Percentiles rank a stretch among this genome's conserved stretches.
These are phyloP conservation scores for Mycena epipterygia DNA, from an alignment of 768 basidiomycete species.

Conservation along the genomic window DNA sequence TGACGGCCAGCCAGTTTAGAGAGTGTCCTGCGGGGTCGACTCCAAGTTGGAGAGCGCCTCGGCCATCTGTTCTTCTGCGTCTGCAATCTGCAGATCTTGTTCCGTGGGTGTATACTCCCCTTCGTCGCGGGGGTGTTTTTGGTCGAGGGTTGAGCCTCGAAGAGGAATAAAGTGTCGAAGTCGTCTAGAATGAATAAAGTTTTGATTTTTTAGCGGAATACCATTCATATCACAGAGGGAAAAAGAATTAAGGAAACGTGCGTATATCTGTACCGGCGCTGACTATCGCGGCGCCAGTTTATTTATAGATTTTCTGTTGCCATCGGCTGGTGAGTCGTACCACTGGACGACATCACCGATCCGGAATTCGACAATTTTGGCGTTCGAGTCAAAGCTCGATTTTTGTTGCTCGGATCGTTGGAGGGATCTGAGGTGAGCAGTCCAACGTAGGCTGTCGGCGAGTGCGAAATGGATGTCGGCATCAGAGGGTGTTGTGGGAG, in stretches of 20 bases:
- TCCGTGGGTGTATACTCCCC: conserved; percentile 25
- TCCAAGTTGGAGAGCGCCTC: background rate
- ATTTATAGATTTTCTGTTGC: conserved; percentile 23
- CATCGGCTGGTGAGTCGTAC: conserved; percentile 30
- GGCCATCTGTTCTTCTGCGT: conserved; percentile 11
- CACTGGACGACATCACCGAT: conserved; percentile 42
- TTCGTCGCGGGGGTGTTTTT: conserved; percentile 25
- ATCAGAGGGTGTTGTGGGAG: background rate
- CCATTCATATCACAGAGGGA: conserved; percentile 36
- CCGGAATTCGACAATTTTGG: conserved; percentile 36
- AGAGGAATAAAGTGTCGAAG: conserved; percentile 38
- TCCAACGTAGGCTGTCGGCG: conserved; percentile 33
- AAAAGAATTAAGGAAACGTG: conserved; percentile 38
- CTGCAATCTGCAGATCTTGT: background rate
- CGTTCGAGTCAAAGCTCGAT: conserved; percentile 35
- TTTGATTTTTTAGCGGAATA: conserved; percentile 26
- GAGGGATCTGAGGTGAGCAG: conserved; percentile 33
- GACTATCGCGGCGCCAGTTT: conserved; percentile 49
- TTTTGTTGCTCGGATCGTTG: conserved; percentile 37
- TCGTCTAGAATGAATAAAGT: conserved; percentile 29
- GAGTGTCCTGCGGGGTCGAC: background rate
- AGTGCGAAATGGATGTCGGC: no score
- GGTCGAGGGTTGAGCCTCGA: conserved; percentile 34
- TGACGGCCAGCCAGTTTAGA: conserved; percentile 35
- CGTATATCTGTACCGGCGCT: conserved; percentile 31